Base-by-base conservation (phyloP, 331 rosid genomes). In the Pyracantha coccinea region DNA sequence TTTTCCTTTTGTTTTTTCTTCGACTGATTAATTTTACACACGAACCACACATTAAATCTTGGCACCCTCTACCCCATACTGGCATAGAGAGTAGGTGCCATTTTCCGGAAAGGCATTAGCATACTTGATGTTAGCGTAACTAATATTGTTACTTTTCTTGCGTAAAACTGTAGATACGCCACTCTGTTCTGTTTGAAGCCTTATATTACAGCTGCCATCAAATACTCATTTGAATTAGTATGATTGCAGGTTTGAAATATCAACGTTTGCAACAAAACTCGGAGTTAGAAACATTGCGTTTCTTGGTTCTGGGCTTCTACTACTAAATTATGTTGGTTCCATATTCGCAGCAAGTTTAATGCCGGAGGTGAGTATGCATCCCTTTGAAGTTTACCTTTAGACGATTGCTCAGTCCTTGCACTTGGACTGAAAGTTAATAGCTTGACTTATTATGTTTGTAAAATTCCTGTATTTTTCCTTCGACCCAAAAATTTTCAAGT, bases 301-400 rank as follows among this genome's bases (percentile, higher is more conserved):
- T 84, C 96, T 93, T 75, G 97, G 98, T 85, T 87, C 96, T 58
- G 98, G 96, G 82, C 90, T 93, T 82, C 81, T 93, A 85, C 90
- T 93, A 67, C 57, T 85, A 81, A 93, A 91, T 79, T 93, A 93
- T 78, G 44, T 93, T 21, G 89, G 83, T 87, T 86, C 97, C 61
- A 80, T 89, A 62, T 81, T 85, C 73, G 92, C 93, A 33, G 92
- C 94, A 69, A 83, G 92, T 82, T 91, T 85, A 72, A 71, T 87
- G 83, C 97, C 98, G 63, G 91, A 87, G 97, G 98, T 93, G 70
- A 74, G 73, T 38, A 19, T 79, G 14, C 50, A 44, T 10, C 16
- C 54, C 47, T 23, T 67, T 16, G 47, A 74, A 75, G 38, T 53
- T 33, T 50, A 61, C 19, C 20, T 8, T 62, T 64, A 45, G 74